Percentiles rank a stretch among this genome's conserved stretches.
Evolutionary conservation across 192 early-diverging fungal species (phyloP).

Genomic region (Coemansia sp.): DNA sequence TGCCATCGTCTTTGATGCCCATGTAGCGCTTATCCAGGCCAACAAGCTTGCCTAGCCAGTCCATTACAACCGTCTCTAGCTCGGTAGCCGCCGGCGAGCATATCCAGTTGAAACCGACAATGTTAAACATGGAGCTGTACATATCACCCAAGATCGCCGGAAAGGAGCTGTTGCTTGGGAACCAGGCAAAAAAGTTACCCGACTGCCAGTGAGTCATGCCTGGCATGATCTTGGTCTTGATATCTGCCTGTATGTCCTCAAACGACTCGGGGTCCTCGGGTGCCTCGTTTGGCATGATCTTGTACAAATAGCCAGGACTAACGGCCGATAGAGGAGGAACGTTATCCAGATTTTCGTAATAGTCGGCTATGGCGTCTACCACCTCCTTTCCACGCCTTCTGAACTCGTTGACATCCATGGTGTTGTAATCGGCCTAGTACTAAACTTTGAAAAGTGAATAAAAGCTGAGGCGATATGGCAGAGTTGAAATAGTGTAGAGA

Average conservation of each 20-base stretch:
- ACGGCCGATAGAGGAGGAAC: constrained; percentile 57
- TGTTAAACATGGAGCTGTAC: constrained; percentile 61
- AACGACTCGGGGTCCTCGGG: constrained; percentile 58
- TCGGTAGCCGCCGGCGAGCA: constrained; percentile 64
- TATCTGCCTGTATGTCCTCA: constrained; percentile 51
- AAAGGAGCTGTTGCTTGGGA: constrained; percentile 58
- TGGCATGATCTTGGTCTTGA: constrained; percentile 63
- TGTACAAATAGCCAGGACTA: constrained; percentile 62
- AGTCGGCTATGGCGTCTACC: constrained; percentile 62
- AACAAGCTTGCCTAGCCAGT: constrained; percentile 67
- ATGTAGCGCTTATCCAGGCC: constrained; percentile 60
- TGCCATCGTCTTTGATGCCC: constrained; percentile 44
- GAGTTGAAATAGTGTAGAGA: neutral
- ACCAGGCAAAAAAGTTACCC: constrained; percentile 66
- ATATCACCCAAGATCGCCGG: constrained; percentile 65
- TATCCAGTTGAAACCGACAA: constrained; percentile 60
- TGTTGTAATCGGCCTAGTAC: neutral
- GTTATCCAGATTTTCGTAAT: constrained; percentile 59
- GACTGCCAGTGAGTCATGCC: constrained; percentile 75
- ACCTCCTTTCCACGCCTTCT: constrained; percentile 61
- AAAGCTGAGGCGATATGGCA: neutral
- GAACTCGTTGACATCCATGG: constrained; percentile 61
- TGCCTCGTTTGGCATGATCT: constrained; percentile 58
- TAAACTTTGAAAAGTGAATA: neutral
- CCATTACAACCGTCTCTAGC: constrained; percentile 62